phyloP scores from a whole-genome alignment of 176 grass and related monocot genomes.

The Hyparrhenia diplandra region DNA sequence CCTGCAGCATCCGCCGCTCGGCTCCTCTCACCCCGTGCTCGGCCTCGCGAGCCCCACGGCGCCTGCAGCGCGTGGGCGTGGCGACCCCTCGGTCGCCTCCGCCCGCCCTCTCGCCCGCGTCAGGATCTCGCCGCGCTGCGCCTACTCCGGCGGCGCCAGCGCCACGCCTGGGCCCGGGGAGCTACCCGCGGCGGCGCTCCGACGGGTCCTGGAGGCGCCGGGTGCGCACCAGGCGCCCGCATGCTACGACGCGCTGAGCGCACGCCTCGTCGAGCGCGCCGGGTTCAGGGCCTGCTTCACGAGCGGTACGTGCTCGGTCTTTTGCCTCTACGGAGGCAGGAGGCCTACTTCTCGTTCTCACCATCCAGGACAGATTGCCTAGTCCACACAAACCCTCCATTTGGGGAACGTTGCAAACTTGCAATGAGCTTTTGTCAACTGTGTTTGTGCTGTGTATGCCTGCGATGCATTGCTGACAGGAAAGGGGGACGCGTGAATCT shows the following conservation, averaged over 20 bases:
- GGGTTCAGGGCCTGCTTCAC: constrained; percentile 85
- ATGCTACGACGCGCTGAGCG: constrained; percentile 93
- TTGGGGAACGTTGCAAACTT: background rate
- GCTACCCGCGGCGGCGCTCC: constrained; percentile 36
- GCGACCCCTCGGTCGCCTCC: background rate
- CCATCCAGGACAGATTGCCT: background rate
- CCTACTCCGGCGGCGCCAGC: background rate
- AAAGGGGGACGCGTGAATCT: background rate
- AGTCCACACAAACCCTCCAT: background rate
- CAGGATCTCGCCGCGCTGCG: constrained; percentile 30
- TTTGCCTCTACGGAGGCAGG: background rate
- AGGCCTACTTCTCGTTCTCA: background rate
- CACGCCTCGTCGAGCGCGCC: constrained; percentile 61
- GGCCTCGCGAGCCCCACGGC: background rate
- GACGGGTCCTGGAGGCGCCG: constrained; percentile 45
- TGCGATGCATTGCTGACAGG: background rate
- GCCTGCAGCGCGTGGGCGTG: background rate
- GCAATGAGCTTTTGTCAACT: background rate
- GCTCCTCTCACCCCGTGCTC: background rate
- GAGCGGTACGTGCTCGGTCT: constrained; percentile 66
- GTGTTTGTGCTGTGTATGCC: background rate
- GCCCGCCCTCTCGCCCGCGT: background rate
- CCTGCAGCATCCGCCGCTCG: constrained; percentile 24
- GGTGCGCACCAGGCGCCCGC: constrained; percentile 76
- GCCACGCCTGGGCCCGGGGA: constrained; percentile 3